A percentile compares a stretch with the other conserved stretches of the same genome.
Conservation (phyloP, 345 rosid genomes). For the Moringa oleifera region DNA sequence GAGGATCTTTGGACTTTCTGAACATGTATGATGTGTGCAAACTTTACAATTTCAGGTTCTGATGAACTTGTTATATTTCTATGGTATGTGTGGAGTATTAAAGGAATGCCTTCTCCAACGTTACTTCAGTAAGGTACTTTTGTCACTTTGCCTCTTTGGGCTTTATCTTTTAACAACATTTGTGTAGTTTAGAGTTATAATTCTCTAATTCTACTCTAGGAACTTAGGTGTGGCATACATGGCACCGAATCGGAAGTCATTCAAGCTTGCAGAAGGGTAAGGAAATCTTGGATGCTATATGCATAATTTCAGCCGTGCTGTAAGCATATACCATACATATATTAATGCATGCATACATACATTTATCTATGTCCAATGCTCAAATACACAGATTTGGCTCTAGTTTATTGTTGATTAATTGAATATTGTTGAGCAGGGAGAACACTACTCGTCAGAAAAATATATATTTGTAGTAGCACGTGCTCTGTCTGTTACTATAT, state of each 20-base stretch:
- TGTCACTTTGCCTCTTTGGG: neutral
- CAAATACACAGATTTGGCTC: too few relatives aligned
- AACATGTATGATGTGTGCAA: neutral
- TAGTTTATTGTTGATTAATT: too few relatives aligned
- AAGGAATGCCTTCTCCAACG: constrained; percentile 70
- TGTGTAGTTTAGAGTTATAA: neutral
- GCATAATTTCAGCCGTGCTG: too few relatives aligned
- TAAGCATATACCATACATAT: too few relatives aligned
- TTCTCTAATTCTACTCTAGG: constrained; percentile 27
- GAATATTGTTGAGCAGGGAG: too few relatives aligned
- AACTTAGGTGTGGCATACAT: constrained; percentile 34
- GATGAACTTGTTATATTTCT: constrained; percentile 54
- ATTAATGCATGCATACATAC: too few relatives aligned
- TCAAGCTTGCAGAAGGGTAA: constrained; percentile 49
- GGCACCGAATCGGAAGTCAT: constrained; percentile 40
- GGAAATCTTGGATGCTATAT: constrained; percentile 6
- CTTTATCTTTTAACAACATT: neutral
- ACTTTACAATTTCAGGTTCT: constrained; percentile 36
- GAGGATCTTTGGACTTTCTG: neutral
- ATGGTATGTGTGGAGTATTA: constrained; percentile 55
- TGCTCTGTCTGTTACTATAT: too few relatives aligned
- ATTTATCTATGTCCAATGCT: too few relatives aligned
- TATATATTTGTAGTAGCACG: too few relatives aligned
- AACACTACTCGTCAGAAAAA: too few relatives aligned
- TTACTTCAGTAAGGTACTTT: constrained; percentile 54